Evolutionary conservation across 352 stramenopile genomes (phyloP).

Genomic region (Thalassiosira ordinaria): DNA sequence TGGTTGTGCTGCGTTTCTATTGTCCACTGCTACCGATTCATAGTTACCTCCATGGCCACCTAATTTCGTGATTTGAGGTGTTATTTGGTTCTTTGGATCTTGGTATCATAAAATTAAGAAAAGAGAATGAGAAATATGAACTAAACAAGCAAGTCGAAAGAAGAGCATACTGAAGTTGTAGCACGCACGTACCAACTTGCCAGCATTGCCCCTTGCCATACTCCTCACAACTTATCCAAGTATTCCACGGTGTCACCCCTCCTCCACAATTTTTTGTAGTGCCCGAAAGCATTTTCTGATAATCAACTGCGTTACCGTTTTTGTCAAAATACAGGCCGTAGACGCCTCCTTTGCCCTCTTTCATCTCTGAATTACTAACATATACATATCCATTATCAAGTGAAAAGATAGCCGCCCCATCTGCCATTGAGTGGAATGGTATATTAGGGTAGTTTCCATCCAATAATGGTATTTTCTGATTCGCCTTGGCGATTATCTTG

Average conservation of each 20-base stretch:
- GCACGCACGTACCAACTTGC: conserved; percentile 34
- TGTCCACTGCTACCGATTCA: conserved; percentile 29
- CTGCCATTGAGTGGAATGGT: conserved; percentile 12
- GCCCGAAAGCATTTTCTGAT: conserved; percentile 4
- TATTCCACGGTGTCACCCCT: conserved; percentile 43
- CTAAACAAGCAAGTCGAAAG: not conserved
- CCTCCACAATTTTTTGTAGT: conserved; percentile 63
- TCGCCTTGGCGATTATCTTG: conserved; percentile 8
- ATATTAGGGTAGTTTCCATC: not conserved
- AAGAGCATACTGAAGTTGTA: too few relatives aligned
- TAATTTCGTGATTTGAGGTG: conserved; percentile 16
- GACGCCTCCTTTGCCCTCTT: conserved; percentile 6
- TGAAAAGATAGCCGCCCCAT: conserved; percentile 1
- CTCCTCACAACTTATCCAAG: conserved; percentile 41
- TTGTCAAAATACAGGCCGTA: conserved; percentile 25
- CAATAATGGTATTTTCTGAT: not conserved
- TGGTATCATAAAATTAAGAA: not conserved
- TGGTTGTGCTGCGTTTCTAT: conserved; percentile 25
- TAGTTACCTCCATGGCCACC: conserved; percentile 27
- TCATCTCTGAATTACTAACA: conserved; percentile 25
- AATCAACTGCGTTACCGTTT: conserved; percentile 9
- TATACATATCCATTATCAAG: conserved; percentile 13
- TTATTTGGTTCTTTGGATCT: conserved; percentile 29
- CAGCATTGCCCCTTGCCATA: conserved; percentile 35
- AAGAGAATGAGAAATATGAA: not conserved